phyloP scores from a whole-genome alignment of 768 basidiomycete species.

The Tricholoma sp. region DNA sequence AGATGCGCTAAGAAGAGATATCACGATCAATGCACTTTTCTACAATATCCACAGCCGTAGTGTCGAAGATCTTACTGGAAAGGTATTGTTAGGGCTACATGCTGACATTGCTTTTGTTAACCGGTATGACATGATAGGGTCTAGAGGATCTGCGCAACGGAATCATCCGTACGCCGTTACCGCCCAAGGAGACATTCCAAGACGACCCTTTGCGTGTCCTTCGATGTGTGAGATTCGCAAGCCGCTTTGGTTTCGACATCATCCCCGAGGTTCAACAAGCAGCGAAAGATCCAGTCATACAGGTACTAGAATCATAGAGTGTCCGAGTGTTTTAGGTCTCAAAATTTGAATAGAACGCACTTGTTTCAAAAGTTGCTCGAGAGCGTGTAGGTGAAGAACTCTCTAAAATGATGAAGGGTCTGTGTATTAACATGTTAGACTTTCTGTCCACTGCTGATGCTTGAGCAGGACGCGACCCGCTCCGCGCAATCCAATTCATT shows the following conservation, averaged over 20 bases:
- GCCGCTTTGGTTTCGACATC: constrained; percentile 80
- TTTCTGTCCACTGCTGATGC: background rate
- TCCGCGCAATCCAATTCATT: constrained; percentile 72
- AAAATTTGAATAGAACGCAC: constrained; percentile 43
- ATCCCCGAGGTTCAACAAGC: constrained; percentile 63
- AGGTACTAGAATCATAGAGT: constrained; percentile 35
- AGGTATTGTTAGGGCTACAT: constrained; percentile 36
- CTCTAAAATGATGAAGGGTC: constrained; percentile 91
- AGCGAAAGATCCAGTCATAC: constrained; percentile 55
- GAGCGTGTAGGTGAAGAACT: constrained; percentile 92
- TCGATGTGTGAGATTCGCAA: constrained; percentile 87
- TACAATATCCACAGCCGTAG: constrained; percentile 85
- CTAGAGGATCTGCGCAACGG: constrained; percentile 76
- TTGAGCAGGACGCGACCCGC: constrained; percentile 62
- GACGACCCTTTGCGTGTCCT: constrained; percentile 95
- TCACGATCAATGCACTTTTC: constrained; percentile 94
- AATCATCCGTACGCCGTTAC: constrained; percentile 82
- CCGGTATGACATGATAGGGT: constrained; percentile 44
- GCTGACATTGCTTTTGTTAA: constrained; percentile 9
- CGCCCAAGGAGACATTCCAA: constrained; percentile 81
- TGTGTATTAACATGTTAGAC: background rate
- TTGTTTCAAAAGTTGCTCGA: constrained; percentile 77
- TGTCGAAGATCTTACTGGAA: constrained; percentile 85
- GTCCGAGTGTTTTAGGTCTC: constrained; percentile 20
- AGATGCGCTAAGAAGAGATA: constrained; percentile 87